These are phyloP conservation scores for Apiospora phragmitis DNA, from an alignment of 2,329 filamentous ascomycete species.

Conservation along the genomic window DNA sequence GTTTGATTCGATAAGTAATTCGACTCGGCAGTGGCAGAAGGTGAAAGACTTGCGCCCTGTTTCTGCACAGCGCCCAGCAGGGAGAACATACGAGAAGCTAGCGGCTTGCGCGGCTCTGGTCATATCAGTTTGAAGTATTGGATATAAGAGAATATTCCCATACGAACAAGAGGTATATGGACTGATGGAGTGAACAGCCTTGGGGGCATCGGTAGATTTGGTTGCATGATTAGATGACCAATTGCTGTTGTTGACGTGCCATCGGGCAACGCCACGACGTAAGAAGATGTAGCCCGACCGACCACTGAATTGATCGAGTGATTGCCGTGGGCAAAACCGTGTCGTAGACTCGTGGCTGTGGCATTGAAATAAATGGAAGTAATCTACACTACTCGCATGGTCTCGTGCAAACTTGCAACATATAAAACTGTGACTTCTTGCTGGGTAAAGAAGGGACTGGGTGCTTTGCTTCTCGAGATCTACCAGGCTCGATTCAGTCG, in stretches of 20 bases:
- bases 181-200: not conserved
- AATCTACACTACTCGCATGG: not conserved
- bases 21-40: too few relatives aligned
- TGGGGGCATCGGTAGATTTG: not conserved
- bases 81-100: too few relatives aligned
- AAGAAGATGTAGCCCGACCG: not conserved
- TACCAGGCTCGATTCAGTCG: not conserved
- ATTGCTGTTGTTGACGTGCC: not conserved
- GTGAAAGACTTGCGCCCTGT: too few relatives aligned
- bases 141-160: too few relatives aligned
- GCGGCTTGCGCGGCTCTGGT: too few relatives aligned
- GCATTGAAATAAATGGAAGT: not conserved
- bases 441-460: not conserved
- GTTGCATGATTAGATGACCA: not conserved
- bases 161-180: too few relatives aligned
- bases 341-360: not conserved
- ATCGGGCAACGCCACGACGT: not conserved
- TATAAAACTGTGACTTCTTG: not conserved
- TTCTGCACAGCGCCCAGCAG: too few relatives aligned
- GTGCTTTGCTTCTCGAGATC: not conserved
- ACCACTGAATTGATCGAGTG: not conserved
- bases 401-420: not conserved
- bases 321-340: not conserved
- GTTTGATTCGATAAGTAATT: too few relatives aligned
- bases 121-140: too few relatives aligned